Evolutionary conservation across 164 flowering plant species (phyloP).

Genomic region (Platanus orientalis): DNA sequence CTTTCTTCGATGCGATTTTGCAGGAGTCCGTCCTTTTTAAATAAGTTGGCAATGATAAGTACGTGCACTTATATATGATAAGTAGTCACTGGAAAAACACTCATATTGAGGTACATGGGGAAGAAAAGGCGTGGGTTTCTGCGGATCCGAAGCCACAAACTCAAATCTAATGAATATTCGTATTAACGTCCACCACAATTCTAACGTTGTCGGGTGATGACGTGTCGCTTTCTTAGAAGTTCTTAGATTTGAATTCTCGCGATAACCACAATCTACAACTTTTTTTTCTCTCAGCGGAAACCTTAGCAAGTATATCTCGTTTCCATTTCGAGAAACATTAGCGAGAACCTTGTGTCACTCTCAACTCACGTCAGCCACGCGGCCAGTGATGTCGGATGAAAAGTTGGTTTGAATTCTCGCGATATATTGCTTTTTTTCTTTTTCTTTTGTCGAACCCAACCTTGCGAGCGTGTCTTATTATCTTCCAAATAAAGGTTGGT

Average conservation of each 20-base stretch:
- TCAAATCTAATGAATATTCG: conserved; percentile 27
- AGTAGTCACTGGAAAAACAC: no score
- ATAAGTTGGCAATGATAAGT: conserved; percentile 38
- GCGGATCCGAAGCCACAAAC: conserved; percentile 23
- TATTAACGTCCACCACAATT: conserved; percentile 20
- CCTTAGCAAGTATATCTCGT: no score
- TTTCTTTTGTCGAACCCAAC: no score
- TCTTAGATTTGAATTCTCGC: not conserved
- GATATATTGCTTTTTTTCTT: no score
- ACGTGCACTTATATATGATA: not conserved
- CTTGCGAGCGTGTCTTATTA: no score
- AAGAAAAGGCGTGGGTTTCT: conserved; percentile 1
- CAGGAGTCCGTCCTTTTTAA: conserved; percentile 27
- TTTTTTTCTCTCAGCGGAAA: no score
- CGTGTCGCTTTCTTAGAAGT: conserved; percentile 13
- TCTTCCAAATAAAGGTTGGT: no score
- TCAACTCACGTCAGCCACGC: no score
- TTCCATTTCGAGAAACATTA: no score
- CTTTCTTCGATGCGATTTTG: conserved; percentile 53
- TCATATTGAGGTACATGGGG: not conserved
- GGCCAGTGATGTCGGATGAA: no score
- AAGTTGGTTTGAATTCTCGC: no score
- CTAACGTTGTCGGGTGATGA: conserved; percentile 16
- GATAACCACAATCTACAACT: not conserved
- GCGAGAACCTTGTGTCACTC: no score